A percentile compares a stretch with the other conserved stretches of the same genome.
These are phyloP conservation scores for Yarrowia sp. DNA, from an alignment of 805 yeast genomes.

Conservation along the genomic window DNA sequence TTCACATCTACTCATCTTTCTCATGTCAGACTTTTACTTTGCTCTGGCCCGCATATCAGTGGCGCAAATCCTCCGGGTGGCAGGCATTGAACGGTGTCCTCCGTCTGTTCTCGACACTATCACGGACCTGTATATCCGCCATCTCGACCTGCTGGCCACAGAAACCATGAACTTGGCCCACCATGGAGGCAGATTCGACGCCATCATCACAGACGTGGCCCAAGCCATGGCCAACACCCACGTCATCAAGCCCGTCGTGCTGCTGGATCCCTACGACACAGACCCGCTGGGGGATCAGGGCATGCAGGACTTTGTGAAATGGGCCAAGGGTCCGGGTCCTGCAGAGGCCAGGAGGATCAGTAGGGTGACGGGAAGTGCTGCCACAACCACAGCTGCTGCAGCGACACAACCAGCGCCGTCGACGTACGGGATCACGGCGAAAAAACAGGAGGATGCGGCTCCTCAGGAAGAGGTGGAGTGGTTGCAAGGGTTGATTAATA, in stretches of 20 bases:
- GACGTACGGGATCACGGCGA: constrained; percentile 33
- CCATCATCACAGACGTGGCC: constrained; percentile 70
- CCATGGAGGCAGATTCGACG: constrained; percentile 55
- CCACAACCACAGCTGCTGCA: constrained; percentile 8
- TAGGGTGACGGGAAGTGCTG: constrained; percentile 15
- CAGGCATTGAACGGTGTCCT: constrained; percentile 82
- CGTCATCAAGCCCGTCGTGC: constrained; percentile 63
- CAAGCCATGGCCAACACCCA: constrained; percentile 72
- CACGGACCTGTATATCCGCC: constrained; percentile 77
- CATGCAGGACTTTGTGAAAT: constrained; percentile 59
- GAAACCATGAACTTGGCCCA: constrained; percentile 61
- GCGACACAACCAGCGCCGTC: constrained; percentile 22
- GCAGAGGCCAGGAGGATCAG: constrained; percentile 53
- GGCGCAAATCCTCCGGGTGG: constrained; percentile 69
- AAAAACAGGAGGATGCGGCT: constrained; percentile 32
- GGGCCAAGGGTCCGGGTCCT: constrained; percentile 60
- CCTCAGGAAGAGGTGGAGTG: constrained; percentile 46
- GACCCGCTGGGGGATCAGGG: constrained; percentile 57
- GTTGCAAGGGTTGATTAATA: constrained; percentile 48
- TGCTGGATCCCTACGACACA: constrained; percentile 62
- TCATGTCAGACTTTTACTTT: constrained; percentile 55
- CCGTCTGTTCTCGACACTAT: constrained; percentile 74
- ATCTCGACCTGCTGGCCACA: constrained; percentile 60
- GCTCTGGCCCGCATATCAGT: constrained; percentile 58
- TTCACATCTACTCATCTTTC: too few relatives aligned